Evolutionary conservation across 192 early-diverging fungal species (phyloP).

Genomic region (Podila minutissima): DNA sequence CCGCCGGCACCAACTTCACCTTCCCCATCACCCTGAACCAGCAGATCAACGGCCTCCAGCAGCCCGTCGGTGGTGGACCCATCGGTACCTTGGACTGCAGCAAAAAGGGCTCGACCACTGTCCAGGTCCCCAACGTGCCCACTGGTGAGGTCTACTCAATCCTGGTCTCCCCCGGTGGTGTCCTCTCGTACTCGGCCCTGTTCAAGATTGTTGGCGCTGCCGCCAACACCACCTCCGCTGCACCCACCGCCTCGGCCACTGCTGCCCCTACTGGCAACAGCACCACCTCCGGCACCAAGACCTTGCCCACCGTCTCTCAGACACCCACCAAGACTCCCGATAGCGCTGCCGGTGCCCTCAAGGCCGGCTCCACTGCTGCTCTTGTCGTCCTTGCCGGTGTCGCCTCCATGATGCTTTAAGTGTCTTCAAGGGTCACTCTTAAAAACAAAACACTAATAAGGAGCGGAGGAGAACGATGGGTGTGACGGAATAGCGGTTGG

Average conservation of each 20-base stretch:
- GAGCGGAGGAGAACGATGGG: not conserved
- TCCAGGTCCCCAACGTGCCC: constrained; percentile 24
- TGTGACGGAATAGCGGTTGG: not conserved
- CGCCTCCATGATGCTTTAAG: constrained; percentile 32
- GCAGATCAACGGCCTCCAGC: constrained; percentile 3
- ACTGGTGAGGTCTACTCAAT: constrained; percentile 29
- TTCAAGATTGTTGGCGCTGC: constrained; percentile 21
- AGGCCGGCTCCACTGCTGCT: constrained; percentile 42
- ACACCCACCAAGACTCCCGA: not conserved
- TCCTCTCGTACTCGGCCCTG: constrained; percentile 39
- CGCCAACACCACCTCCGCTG: not conserved
- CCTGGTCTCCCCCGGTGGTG: constrained; percentile 15
- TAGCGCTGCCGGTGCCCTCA: constrained; percentile 25
- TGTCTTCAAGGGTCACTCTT: not conserved
- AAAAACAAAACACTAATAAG: not conserved
- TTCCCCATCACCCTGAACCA: constrained; percentile 19
- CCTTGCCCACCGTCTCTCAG: not conserved
- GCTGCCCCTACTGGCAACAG: not conserved
- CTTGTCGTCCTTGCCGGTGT: constrained; percentile 36
- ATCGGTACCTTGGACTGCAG: constrained; percentile 27
- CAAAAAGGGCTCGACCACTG: not conserved
- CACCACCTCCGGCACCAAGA: not conserved
- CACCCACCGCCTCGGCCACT: not conserved
- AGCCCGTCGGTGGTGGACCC: constrained; percentile 1
- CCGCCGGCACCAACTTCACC: constrained; percentile 1